Percentiles rank a stretch among this genome's conserved stretches.
These are phyloP conservation scores for Ustilago esculenta DNA, from an alignment of 1,284 basidiomycete genomes.

Conservation along the genomic window DNA sequence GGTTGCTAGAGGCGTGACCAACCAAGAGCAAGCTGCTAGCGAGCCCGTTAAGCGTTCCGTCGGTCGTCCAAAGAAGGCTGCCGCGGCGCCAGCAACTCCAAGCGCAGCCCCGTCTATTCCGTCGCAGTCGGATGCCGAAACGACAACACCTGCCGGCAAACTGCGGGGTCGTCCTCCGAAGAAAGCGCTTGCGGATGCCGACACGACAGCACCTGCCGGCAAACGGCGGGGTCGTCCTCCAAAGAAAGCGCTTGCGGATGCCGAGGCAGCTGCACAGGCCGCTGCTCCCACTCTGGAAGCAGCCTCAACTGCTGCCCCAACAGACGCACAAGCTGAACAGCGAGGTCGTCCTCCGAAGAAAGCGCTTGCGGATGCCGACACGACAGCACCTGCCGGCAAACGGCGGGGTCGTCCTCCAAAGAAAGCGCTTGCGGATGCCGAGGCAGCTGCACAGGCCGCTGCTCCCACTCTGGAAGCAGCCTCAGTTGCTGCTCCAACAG, in stretches of 20 bases:
- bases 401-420: constrained; percentile 9
- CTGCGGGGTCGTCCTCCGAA: too few relatives aligned
- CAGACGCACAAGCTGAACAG: too few relatives aligned
- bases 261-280: neutral
- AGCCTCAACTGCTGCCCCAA: neutral
- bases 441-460: neutral
- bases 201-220: too few relatives aligned
- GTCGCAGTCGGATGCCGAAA: too few relatives aligned
- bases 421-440: constrained; percentile 2
- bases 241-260: constrained; percentile 1
- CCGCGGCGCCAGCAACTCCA: neutral
- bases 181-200: too few relatives aligned
- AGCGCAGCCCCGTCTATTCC: neutral
- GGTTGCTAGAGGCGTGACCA: neutral
- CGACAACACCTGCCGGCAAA: too few relatives aligned
- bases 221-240: too few relatives aligned
- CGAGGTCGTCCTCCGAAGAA: too few relatives aligned
- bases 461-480: neutral
- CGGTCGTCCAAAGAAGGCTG: constrained; percentile 6
- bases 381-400: neutral
- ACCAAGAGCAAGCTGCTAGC: neutral
- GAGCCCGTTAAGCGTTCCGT: constrained; percentile 6
- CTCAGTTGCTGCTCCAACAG: neutral
- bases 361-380: too few relatives aligned
- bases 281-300: neutral